Evolutionary conservation across 192 early-diverging fungal genomes (phyloP), one percentile per base, ranked within the genome.

Genomic region (Backusella psychrophila): DNA sequence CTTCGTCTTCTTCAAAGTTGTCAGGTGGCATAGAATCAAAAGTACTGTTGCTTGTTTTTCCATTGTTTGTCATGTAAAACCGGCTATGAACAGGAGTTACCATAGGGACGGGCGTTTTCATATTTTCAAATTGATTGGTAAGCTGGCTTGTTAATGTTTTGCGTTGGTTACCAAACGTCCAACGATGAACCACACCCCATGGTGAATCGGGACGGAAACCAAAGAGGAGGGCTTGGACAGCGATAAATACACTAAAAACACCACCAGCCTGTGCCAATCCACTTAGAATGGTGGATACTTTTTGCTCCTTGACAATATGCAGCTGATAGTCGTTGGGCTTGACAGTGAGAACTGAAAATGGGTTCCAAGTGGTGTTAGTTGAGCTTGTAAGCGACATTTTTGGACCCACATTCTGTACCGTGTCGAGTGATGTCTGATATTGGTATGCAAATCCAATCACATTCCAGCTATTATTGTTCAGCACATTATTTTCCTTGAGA

Each of bases 191-290:
- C 5, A 74, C 35, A 12, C 72, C 72, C 72, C 72, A 74, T 6
- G 72, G 72, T 2, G 72, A 74, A 14, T 56, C 23, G 21, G 72
- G 72, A 29, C 72, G 72, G 36, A 74, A 74, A 17, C 72, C 72
- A 65, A 74, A 74, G 1, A 74, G 56, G 11, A 74, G 15, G 1
- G 56, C 15, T 19, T 74, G 72, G 11, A 63, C 11, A 1, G 72
- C 72, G 12, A 65, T 65, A 15, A 74, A 65, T n/a, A 74, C 19
- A 39, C 72, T 44, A n/a, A 74, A 35, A 6, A 74, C 72, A 66
- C 72, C 72, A 39, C 72, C 72, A 15, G 56, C 52, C 5, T 56
- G 56, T 15, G 53, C 72, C 23, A 74, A 17, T 6, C 29, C 56
- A 65, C 35, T 65, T 0, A 74, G 38, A 29, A 74, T 34, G 17